Evolutionary conservation across 2,329 filamentous ascomycete species (phyloP).

Genomic region (Xylaria arbuscula): DNA sequence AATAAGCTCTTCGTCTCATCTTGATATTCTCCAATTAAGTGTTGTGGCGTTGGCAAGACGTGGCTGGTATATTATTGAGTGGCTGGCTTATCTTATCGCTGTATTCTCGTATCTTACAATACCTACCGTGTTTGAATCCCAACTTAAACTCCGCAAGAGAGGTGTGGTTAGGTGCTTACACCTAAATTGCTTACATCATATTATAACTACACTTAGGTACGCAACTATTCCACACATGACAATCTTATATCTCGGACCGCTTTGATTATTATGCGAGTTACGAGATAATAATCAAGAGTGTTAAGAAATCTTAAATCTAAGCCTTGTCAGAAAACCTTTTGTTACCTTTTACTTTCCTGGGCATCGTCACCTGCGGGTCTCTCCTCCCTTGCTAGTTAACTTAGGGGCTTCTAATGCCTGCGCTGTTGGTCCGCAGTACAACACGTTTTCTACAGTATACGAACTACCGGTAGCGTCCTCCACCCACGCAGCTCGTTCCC

Average conservation of each 20-base stretch:
- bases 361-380: neutral
- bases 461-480: neutral
- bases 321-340: neutral
- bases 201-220: neutral
- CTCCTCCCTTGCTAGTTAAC: no score
- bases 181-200: no score
- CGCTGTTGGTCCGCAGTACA: no score
- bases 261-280: neutral
- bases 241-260: neutral
- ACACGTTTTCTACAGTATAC: no score
- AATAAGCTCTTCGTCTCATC: neutral
- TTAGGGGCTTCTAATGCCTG: no score
- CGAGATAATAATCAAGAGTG: neutral
- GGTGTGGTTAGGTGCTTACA: no score
- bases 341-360: neutral
- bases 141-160: no score
- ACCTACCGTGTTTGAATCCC: no score
- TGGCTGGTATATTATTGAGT: neutral
- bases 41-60: constrained; percentile 9
- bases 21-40: neutral
- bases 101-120: neutral
- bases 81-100: constrained; percentile 18
- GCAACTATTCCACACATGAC: neutral
- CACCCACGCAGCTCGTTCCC: neutral
- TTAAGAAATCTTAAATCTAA: neutral